Evolutionary conservation across 2,329 filamentous ascomycete species (phyloP).

Genomic region (Neonectria hederae): DNA sequence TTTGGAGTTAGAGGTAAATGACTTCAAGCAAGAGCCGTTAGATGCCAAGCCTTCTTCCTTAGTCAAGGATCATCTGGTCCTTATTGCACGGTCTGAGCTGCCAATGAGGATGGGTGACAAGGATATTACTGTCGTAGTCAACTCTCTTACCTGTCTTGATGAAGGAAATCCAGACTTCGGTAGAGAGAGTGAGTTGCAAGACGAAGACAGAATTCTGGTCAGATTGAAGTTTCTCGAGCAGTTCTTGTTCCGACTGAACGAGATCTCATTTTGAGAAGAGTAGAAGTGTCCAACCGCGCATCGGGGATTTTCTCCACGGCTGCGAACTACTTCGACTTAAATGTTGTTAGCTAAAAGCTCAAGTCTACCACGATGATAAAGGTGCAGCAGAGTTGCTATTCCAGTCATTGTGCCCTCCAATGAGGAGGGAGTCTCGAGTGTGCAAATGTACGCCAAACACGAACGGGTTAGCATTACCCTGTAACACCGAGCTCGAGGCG

Average conservation of each 20-base stretch:
- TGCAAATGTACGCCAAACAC: no score
- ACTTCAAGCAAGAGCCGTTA: not conserved
- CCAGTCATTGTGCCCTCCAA: no score
- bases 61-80: constrained; percentile 25
- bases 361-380: no score
- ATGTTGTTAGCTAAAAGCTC: no score
- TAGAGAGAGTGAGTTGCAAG: constrained; percentile 31
- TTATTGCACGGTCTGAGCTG: constrained; percentile 13
- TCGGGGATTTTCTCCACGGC: not conserved
- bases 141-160: constrained; percentile 50
- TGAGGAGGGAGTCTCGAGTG: no score
- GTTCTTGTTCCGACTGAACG: not conserved
- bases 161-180: constrained; percentile 42
- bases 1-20: not conserved
- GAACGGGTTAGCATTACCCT: no score
- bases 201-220: constrained; percentile 20
- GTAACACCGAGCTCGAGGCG: no score
- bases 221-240: constrained; percentile 24
- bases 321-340: no score
- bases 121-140: constrained; percentile 44
- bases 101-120: constrained; percentile 43
- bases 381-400: no score
- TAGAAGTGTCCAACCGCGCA: not conserved
- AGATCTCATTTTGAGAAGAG: not conserved
- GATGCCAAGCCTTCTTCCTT: not conserved